Percentiles rank a stretch among this genome's conserved stretches.
These are phyloP conservation scores for Colletotrichum ledebouriae DNA, from an alignment of 2,329 filamentous ascomycete species.

Conservation along the genomic window DNA sequence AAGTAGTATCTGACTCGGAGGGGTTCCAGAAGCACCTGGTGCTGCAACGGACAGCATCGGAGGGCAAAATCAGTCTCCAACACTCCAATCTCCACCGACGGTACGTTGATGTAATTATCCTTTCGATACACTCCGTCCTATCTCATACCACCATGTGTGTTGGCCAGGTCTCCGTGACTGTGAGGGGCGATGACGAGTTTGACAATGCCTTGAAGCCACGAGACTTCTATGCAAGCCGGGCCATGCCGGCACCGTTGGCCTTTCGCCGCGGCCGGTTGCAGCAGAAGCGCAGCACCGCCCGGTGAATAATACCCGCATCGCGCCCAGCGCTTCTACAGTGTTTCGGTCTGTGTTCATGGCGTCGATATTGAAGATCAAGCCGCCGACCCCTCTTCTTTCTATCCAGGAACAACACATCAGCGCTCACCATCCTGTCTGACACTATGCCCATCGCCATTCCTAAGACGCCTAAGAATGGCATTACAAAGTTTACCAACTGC, in stretches of 20 bases:
- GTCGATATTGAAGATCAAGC: conserved; percentile 34
- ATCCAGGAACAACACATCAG: conserved; percentile 28
- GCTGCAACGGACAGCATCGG: conserved; percentile 32
- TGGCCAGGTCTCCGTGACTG: conserved; percentile 32
- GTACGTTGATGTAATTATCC: conserved; percentile 32
- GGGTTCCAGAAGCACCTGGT: conserved; percentile 36
- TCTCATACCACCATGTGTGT: conserved; percentile 42
- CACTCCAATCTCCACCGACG: conserved; percentile 30
- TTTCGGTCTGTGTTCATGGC: conserved; percentile 34
- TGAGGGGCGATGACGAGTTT: conserved; percentile 38
- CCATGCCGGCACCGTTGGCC: conserved; percentile 34
- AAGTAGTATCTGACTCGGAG: conserved; percentile 39
- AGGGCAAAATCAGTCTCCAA: conserved; percentile 10
- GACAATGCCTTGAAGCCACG: conserved; percentile 19
- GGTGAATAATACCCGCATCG: conserved; percentile 34
- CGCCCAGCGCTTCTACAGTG: conserved; percentile 18
- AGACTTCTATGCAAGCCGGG: conserved; percentile 36
- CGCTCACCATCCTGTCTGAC: conserved; percentile 46
- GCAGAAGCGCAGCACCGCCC: conserved; percentile 8
- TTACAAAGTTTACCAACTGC: conserved; percentile 93
- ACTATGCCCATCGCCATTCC: conserved; percentile 64
- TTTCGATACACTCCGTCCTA: conserved; percentile 21
- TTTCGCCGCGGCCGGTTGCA: conserved; percentile 30
- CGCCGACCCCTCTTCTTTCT: conserved; percentile 1
- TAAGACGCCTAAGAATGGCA: conserved; percentile 60